Evolutionary conservation across 2,329 filamentous ascomycete genomes (phyloP), one percentile per base, ranked within the genome.

Genomic region (Thielaviopsis cerberus): DNA sequence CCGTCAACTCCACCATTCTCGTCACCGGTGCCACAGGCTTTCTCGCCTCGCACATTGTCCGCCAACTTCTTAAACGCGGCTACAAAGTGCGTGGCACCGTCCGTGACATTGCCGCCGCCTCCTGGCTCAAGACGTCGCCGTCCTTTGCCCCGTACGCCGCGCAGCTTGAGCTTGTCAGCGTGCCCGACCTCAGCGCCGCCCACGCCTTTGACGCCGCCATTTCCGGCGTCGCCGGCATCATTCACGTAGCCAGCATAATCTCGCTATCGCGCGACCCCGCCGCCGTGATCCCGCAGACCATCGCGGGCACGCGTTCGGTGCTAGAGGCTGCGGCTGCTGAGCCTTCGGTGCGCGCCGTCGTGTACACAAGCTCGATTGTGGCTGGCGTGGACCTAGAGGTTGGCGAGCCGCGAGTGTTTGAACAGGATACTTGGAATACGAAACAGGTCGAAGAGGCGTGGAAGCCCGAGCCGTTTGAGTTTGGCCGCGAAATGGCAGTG

Each of bases 11-110:
- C 1, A 58, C 63, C 17, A 63, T 73, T 25, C 66, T 69, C n/a
- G 69, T 73, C 26, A 73, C 71, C 1, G 72, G 71, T 34, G 68
- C 68, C 59, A 74, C 73, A 61, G 71, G 71, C 61, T 71, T 72
- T 59, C 69, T 73, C 27, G 72, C 68, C 13, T 67, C 69, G 51
- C 70, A 72, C 62, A 69, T 68, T 56, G 64, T 68, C 52, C 68
- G 69, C 4, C 63, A 66, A 0, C 64, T 72, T 17, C 66, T 74
- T 1, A 17, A 62, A 4, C 60, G 65, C 1, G 71, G 70, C 7
- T 71, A 71, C 61, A 62, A 57, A 10, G 71, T 73, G 22, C 64
- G 71, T n/a, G 71, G 71, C 22, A 72, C 71, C 17, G 71, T 72
- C 5, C 67, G 70, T 22, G 64, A 64, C 24, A 58, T 60, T 1